Percentiles rank a stretch among this genome's conserved stretches.
These are phyloP conservation scores for Cinnamomum micranthum DNA, from an alignment of 164 flowering plant species.

Conservation along the genomic window DNA sequence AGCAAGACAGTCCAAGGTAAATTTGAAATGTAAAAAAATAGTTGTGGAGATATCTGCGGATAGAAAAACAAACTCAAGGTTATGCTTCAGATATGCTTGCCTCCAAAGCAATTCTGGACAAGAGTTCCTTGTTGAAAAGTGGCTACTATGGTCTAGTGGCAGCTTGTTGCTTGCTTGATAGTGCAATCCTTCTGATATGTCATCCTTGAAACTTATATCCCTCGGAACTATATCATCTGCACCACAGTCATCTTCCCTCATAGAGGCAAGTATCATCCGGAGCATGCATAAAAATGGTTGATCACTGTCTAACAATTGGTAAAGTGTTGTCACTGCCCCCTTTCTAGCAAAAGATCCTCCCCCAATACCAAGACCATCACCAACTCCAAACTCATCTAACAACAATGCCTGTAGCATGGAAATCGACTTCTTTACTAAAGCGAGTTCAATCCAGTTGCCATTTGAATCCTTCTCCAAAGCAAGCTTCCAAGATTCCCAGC, in stretches of 20 bases:
- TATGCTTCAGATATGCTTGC: slow-evolving; percentile 27
- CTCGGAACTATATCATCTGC: slow-evolving; percentile 62
- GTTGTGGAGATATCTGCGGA: neutral
- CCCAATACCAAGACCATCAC: slow-evolving; percentile 93
- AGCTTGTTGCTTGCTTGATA: slow-evolving; percentile 30
- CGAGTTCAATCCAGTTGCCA: slow-evolving; percentile 96
- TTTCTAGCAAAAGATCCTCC: slow-evolving; percentile 99
- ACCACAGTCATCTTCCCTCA: slow-evolving; percentile 95
- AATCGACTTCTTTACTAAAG: slow-evolving; percentile 83
- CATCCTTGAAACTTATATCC: slow-evolving; percentile 48
- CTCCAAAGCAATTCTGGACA: slow-evolving; percentile 95
- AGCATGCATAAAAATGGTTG: slow-evolving; percentile 99
- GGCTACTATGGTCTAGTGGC: slow-evolving; percentile 34
- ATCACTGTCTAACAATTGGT: slow-evolving; percentile 94
- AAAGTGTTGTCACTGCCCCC: slow-evolving; percentile 94
- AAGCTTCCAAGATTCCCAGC: slow-evolving; percentile 85
- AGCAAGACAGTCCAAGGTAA: neutral
- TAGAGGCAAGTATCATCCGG: slow-evolving; percentile 92
- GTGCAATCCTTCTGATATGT: slow-evolving; percentile 38
- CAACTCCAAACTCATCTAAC: slow-evolving; percentile 90
- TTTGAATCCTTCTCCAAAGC: slow-evolving; percentile 73
- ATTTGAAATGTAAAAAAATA: neutral
- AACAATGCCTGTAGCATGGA: slow-evolving; percentile 91
- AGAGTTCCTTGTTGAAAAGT: slow-evolving; percentile 56
- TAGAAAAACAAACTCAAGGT: neutral